Evolutionary conservation across 2,329 filamentous ascomycete genomes (phyloP), one percentile per base, ranked within the genome.

Genomic region (Coleophoma cylindrospora): DNA sequence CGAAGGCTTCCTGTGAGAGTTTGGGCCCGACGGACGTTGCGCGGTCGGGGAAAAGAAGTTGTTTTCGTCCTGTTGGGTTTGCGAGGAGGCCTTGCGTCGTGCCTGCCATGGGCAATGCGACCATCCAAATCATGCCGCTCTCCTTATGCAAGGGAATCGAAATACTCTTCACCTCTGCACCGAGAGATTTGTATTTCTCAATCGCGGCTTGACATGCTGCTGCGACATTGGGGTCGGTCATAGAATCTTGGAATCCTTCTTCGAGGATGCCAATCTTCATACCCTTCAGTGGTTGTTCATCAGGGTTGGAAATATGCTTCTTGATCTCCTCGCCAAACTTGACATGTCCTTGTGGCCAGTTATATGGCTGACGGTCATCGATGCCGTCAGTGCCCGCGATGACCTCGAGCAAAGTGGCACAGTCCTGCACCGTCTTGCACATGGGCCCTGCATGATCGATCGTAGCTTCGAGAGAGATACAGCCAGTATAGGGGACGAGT

Each of bases 391-490:
- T 70, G 0, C 75, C 75, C 1, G 73, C 69, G 13, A 78, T 70
- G 0, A 65, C 70, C 48, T 77, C 70, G 0, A 78, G 63, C 13
- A 70, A 67, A 0, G 56, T 53, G 6, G 75, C 73, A 19, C 64
- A 62, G 14, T 76, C 73, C 3, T 64, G 52, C 0, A 74, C 67
- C 1, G 64, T 71, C 3, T 64, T 60, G 0, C 72, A 64, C 37
- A 78, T 64, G 0, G 74, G 73, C 0, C 74, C 74, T 0, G 65
- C 65, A 54, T 80, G 75, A 51, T 80, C 77, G 34, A 77, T 71
- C 2, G 76, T 68, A 0, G 75, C 68, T 51, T 78, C 73, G 0
- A 74, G 72, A 33, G 70, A 70, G 0, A 74, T 73, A n/a, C 76
- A 67, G 5, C 59, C 59, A 1, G 58, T 63, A 36, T 59, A 62